Evolutionary conservation across 2,329 filamentous ascomycete species (phyloP), one percentile per base, ranked within the genome.

Genomic region (Apiospora hydei): DNA sequence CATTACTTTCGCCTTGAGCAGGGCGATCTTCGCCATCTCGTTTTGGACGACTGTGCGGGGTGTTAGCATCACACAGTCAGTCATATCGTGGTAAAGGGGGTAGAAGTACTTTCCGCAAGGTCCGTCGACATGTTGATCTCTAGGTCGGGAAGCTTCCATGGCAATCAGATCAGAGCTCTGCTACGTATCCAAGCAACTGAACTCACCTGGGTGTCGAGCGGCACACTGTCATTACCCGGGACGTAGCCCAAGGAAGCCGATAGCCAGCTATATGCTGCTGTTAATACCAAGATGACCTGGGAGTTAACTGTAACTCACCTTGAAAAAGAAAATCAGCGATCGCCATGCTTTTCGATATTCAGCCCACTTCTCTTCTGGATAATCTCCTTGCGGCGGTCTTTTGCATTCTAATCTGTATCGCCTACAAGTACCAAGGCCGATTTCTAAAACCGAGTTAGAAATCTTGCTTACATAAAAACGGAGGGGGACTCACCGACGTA

Each of bases 221-320:
- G 76, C 8, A 77, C 72, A 1, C 75, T 71, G 14, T 79, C 75
- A 16, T 74, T 75, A 3, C 77, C 78, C 0, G 78, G 77, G 0
- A 80, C 73, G 34, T 81, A 80, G 30, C 78, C 78, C 8, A 81
- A 71, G 0, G 79, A 79, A 1, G 77, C 78, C 2, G 78, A 77
- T 2, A 82, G 72, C 79, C 79, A 82, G 70, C 80, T 80, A 21
- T 18, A 49, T 44, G 71, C 43, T 57, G 24, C 1, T 14, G 47
- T 41, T 16, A 69, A 16, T 38, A 8, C 11, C 3, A 4, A 34
- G 11, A 26, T 18, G 18, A 16, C 14, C 47, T 8, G 7, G 2
- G 7, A 4, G n/a, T 14, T 11, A 7, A 46, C 21, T 38, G 67
- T 30, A 21, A 14, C 67, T 46, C 71, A 76, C 79, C 76, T 77